Evolutionary conservation across 495 filamentous ascomycete species (phyloP), one percentile per base, ranked within the genome.

Genomic region (Trichoderma reesei): DNA sequence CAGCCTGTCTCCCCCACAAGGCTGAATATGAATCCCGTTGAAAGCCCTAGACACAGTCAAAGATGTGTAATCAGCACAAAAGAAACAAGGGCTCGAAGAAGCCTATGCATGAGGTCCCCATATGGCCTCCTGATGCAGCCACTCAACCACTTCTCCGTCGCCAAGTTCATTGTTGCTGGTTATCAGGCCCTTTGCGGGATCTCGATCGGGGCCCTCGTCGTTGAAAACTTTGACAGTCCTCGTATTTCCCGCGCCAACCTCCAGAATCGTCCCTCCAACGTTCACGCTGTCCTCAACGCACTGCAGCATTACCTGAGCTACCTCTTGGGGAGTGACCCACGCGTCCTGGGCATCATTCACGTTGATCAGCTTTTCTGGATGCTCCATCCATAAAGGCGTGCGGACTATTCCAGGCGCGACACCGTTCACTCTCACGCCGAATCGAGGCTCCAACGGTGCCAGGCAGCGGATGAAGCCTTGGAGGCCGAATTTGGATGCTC

Each of bases 321-420:
- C 33, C 16, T 64, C 48, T 34, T 67, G 66, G 16, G 65, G 67
- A 33, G 51, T 37, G 9, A 67, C 18, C 14, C 46, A 56, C 18
- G 51, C 51, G 54, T 59, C 44, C 11, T 39, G 37, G n/a, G 13
- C 20, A 7, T 8, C 36, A 1, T 67, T 13, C 1, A 88, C 64
- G 68, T 86, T 77, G 61, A 74, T 75, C 44, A 84, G 11, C 69
- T 89, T 90, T 68, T 88, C 85, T 11, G 85, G 85, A 64, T 87
- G 76, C 0, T 88, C 85, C 0, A 80, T 83, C 86, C 85, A 89
- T 3, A 89, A 68, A 41, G 87, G 83, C 0, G 86, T 89, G 67
- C 51, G 86, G 67, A 88, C 83, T 0, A 86, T 70, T 3, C 85
- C 87, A 0, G 87, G 87, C 20, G 86, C 85, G 2, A 90, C 85